Evolutionary conservation across 306 rosid species (phyloP).

Genomic region (Lathyrus sativus): DNA sequence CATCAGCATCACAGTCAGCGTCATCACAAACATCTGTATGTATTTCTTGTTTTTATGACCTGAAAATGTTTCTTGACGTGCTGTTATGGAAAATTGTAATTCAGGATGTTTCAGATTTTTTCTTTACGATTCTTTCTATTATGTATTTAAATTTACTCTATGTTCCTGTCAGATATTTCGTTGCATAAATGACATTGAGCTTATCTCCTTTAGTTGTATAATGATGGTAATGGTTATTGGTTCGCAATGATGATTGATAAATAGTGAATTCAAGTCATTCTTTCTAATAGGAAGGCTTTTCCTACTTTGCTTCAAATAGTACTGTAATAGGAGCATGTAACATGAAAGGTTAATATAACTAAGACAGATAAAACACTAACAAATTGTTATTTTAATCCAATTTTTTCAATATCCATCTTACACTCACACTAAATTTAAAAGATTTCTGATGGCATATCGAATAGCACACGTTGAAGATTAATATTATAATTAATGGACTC

Average conservation of each 20-base stretch:
- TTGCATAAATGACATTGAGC: background rate
- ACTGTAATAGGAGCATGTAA: slow-evolving; percentile 13
- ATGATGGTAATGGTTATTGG: slow-evolving; percentile 22
- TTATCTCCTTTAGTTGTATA: background rate
- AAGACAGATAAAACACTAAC: slow-evolving; percentile 9
- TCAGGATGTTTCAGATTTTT: slow-evolving; percentile 17
- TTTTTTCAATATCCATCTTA: slow-evolving; percentile 14
- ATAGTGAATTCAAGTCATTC: slow-evolving; percentile 16
- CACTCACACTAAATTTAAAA: slow-evolving; percentile 9
- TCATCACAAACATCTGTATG: slow-evolving; percentile 76
- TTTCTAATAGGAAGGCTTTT: slow-evolving; percentile 9
- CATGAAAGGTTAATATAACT: slow-evolving; percentile 14
- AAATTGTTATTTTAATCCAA: slow-evolving; percentile 3
- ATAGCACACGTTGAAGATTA: slow-evolving; percentile 21
- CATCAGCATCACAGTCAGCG: slow-evolving; percentile 46
- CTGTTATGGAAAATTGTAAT: slow-evolving; percentile 29
- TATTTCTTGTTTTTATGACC: slow-evolving; percentile 34
- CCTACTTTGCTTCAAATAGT: slow-evolving; percentile 15
- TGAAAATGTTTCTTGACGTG: slow-evolving; percentile 18
- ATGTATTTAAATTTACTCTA: slow-evolving; percentile 10
- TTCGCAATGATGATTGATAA: slow-evolving; percentile 34
- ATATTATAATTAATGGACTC: slow-evolving; percentile 4
- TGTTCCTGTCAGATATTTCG: slow-evolving; percentile 2
- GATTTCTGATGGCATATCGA: slow-evolving; percentile 28
- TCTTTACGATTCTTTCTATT: slow-evolving; percentile 22